Evolutionary conservation across 202 grass and related monocot genomes (phyloP).

Genomic region (Zoysia matrella): DNA sequence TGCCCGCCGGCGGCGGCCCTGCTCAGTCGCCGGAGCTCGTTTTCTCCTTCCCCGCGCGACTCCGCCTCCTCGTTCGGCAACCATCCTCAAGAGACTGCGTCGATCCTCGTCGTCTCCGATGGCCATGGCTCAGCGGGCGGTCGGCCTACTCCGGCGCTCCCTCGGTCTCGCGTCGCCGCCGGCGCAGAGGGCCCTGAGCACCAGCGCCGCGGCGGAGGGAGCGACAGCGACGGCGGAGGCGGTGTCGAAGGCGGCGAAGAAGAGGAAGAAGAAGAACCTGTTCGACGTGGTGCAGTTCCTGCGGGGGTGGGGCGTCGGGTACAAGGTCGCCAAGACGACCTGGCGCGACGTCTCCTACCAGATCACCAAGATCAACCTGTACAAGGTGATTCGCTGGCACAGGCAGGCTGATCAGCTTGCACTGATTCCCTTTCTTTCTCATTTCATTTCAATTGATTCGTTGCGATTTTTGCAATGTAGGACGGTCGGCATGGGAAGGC

Average conservation of each 20-base stretch:
- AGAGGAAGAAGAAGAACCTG: constrained; percentile 29
- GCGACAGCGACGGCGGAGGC: neutral
- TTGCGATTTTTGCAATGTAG: constrained; percentile 39
- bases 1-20: constrained; percentile 19
- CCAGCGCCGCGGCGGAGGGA: neutral
- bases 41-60: neutral
- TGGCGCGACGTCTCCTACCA: constrained; percentile 79
- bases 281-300: constrained; percentile 68
- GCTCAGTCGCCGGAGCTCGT: constrained; percentile 6
- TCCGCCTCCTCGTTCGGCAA: neutral
- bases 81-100: neutral
- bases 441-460: neutral
- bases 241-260: constrained; percentile 43
- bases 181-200: neutral
- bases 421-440: no score
- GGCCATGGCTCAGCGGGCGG: constrained; percentile 40
- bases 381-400: constrained; percentile 47
- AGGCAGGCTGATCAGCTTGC: neutral
- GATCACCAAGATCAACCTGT: constrained; percentile 83
- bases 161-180: constrained; percentile 9
- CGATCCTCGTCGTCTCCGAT: neutral
- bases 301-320: constrained; percentile 70
- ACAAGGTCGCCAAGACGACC: constrained; percentile 80
- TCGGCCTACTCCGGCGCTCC: constrained; percentile 40
- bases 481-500: constrained; percentile 90